These are phyloP conservation scores for Botrytis medusae DNA, from an alignment of 2,329 filamentous ascomycete species.

Conservation along the genomic window DNA sequence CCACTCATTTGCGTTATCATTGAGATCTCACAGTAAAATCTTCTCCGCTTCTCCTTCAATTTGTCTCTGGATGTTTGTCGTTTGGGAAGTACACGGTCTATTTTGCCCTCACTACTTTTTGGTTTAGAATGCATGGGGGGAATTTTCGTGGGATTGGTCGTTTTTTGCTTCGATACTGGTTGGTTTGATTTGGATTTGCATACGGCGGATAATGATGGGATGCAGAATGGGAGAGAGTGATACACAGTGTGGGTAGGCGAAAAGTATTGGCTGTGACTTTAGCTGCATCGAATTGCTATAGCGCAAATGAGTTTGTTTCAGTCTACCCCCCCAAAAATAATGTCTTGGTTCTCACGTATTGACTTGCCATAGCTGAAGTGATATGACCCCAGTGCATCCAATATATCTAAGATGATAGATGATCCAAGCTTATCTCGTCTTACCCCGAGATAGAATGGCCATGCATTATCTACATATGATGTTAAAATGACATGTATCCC, in stretches of 20 bases:
- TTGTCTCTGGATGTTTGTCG: neutral
- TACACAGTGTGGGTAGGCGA: neutral
- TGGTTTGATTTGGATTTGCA: neutral
- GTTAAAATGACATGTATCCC: neutral
- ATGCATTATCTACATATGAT: neutral
- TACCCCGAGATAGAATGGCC: neutral
- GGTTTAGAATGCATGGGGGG: neutral
- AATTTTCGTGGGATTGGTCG: neutral
- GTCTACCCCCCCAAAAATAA: no score
- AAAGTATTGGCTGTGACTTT: neutral
- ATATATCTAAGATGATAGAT: neutral
- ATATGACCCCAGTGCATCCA: neutral
- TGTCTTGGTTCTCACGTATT: neutral
- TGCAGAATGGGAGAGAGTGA: neutral
- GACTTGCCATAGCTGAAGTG: neutral
- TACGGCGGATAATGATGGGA: neutral
- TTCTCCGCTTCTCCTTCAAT: neutral
- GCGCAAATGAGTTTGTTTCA: neutral
- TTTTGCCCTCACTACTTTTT: neutral
- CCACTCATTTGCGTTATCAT: neutral
- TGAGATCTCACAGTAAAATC: neutral
- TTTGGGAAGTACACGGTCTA: neutral
- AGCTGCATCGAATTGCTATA: neutral
- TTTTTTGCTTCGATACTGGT: neutral
- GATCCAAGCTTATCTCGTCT: neutral